Percentiles rank a stretch among this genome's conserved stretches.
Conservation (phyloP, 1,284 basidiomycete genomes). For the Microbotryum violaceum region DNA sequence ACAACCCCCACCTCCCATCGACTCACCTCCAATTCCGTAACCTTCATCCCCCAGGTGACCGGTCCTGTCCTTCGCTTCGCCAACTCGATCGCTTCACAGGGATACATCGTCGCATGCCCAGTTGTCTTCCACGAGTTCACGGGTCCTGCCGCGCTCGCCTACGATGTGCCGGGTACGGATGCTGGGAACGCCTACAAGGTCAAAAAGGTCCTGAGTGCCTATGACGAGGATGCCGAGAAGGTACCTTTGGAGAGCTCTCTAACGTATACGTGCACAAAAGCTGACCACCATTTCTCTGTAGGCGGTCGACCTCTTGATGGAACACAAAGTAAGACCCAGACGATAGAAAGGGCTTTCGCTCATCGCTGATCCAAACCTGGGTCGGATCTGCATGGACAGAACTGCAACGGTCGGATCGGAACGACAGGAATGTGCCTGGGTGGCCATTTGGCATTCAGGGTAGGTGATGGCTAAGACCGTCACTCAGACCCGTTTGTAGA, state of each 20-base stretch:
- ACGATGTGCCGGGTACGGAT: slow-evolving; percentile 72
- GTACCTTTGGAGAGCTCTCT: slow-evolving; percentile 80
- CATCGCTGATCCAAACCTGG: slow-evolving; percentile 46
- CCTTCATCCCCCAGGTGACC: slow-evolving; percentile 42
- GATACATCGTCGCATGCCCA: slow-evolving; percentile 64
- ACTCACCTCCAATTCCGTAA: slow-evolving; percentile 6
- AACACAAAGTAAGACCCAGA: slow-evolving; percentile 68
- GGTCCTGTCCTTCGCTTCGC: slow-evolving; percentile 82
- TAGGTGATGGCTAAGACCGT: slow-evolving; percentile 1
- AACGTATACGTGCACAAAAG: slow-evolving; percentile 79
- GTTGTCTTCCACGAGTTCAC: slow-evolving; percentile 78
- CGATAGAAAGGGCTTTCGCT: slow-evolving; percentile 66
- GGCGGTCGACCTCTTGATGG: slow-evolving; percentile 13
- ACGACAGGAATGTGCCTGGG: slow-evolving; percentile 56
- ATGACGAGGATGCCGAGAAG: slow-evolving; percentile 37
- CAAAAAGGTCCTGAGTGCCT: slow-evolving; percentile 30
- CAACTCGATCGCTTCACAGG: slow-evolving; percentile 82
- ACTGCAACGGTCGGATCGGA: slow-evolving; percentile 82
- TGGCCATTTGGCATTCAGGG: slow-evolving; percentile 55
- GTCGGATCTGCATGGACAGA: slow-evolving; percentile 36
- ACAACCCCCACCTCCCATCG: no score
- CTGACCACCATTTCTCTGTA: slow-evolving; percentile 71
- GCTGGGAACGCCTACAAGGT: slow-evolving; percentile 83
- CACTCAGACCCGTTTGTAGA: no score
- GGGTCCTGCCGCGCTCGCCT: slow-evolving; percentile 73